Conservation (phyloP, 2,329 filamentous ascomycete genomes). For the Allantophomopsis cytisporea region DNA sequence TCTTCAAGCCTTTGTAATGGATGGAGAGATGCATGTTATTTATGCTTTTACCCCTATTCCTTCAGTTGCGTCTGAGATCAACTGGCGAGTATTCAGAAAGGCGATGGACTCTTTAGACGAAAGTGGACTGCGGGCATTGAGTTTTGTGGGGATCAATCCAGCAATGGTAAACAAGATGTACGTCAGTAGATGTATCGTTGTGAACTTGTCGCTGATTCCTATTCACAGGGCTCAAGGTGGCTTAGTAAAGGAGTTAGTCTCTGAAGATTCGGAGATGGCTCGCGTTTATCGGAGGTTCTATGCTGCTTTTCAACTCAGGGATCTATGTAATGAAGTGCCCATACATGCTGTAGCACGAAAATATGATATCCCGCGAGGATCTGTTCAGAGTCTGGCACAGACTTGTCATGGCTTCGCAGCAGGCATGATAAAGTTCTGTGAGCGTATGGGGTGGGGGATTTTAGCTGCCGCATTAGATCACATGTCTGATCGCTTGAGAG, state of each 20-base stretch:
- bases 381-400: conserved; percentile 59
- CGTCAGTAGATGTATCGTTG: conserved; percentile 20
- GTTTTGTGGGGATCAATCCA: conserved; percentile 55
- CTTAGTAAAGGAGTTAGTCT: conserved; percentile 45
- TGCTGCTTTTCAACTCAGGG: conserved; percentile 62
- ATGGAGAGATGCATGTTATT: conserved; percentile 67
- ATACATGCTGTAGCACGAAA: conserved; percentile 56
- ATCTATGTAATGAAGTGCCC: conserved; percentile 65
- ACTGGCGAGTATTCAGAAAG: conserved; percentile 61
- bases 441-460: conserved; percentile 63
- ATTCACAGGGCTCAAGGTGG: conserved; percentile 49
- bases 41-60: conserved; percentile 68
- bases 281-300: conserved; percentile 62
- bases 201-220: conserved; percentile 1
- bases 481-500: conserved; percentile 60
- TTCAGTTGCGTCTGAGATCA: conserved; percentile 37
- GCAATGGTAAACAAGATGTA: conserved; percentile 50
- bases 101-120: conserved; percentile 60
- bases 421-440: conserved; percentile 68
- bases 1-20: conserved; percentile 62
- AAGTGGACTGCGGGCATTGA: conserved; percentile 54
- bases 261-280: conserved; percentile 43
- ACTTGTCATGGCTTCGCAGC: conserved; percentile 68
- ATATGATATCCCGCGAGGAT: conserved; percentile 56
- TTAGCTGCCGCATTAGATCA: conserved; percentile 62